These are phyloP conservation scores for Vanrija humicola DNA, from an alignment of 1,284 basidiomycete species.

Conservation along the genomic window DNA sequence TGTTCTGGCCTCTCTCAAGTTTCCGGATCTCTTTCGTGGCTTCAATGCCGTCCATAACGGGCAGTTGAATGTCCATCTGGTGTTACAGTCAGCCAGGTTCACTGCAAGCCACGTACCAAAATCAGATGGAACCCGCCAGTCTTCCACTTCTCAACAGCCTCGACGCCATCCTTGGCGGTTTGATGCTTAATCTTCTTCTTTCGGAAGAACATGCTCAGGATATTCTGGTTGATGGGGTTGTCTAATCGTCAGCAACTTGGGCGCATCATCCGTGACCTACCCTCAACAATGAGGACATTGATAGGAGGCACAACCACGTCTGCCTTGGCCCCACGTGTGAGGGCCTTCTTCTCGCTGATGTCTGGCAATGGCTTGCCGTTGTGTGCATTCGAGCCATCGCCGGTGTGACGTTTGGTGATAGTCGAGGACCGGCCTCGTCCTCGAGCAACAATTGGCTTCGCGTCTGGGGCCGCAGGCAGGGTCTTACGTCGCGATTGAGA, in stretches of 20 bases:
- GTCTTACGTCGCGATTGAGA: slow-evolving; percentile 23
- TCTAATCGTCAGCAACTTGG: slow-evolving; percentile 55
- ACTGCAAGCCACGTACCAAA: slow-evolving; percentile 55
- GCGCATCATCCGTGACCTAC: slow-evolving; percentile 51
- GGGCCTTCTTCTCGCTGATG: background rate
- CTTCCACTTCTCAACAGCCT: slow-evolving; percentile 95
- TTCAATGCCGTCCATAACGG: slow-evolving; percentile 96
- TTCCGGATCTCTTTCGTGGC: slow-evolving; percentile 94
- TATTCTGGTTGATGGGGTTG: slow-evolving; percentile 97
- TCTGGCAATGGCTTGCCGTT: slow-evolving; percentile 2
- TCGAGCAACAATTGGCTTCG: slow-evolving; percentile 30
- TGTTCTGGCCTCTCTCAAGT: slow-evolving; percentile 66
- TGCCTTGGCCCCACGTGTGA: slow-evolving; percentile 1
- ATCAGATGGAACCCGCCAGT: slow-evolving; percentile 94
- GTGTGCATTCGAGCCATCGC: background rate
- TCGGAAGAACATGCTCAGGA: slow-evolving; percentile 91
- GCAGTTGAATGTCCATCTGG: slow-evolving; percentile 99
- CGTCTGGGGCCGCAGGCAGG: slow-evolving; percentile 21
- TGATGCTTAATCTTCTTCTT: slow-evolving; percentile 96
- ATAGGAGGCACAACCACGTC: slow-evolving; percentile 80
- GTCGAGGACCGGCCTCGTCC: slow-evolving; percentile 29
- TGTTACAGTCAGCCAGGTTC: slow-evolving; percentile 32
- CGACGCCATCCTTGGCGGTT: slow-evolving; percentile 88
- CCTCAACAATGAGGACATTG: slow-evolving; percentile 92
- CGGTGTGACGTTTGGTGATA: slow-evolving; percentile 4